Conservation (phyloP, 164 flowering plant species). For the Stephania cephalantha region DNA sequence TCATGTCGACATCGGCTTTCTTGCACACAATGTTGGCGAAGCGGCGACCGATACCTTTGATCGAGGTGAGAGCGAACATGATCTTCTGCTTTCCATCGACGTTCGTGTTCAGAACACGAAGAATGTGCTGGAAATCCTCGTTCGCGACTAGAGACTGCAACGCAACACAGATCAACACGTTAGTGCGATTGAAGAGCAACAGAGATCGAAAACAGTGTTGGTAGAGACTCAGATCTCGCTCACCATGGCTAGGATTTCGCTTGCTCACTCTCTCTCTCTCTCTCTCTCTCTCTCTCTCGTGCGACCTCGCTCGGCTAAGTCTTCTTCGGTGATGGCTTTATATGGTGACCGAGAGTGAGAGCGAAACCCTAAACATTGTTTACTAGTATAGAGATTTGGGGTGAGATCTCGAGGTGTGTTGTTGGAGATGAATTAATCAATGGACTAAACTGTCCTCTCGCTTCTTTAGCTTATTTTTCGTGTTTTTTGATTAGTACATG, state of each 20-base stretch:
- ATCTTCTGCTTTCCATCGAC: slow-evolving; percentile 11
- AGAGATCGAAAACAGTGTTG: background rate
- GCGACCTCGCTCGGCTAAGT: background rate
- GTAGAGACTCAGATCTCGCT: background rate
- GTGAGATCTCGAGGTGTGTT: no score
- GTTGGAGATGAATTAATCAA: no score
- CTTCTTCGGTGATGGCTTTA: background rate
- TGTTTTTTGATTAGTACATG: no score
- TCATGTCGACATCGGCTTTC: slow-evolving; percentile 6
- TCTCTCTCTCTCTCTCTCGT: background rate
- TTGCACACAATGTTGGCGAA: slow-evolving; percentile 10
- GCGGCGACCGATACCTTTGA: slow-evolving; percentile 4
- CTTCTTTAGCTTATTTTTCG: no score
- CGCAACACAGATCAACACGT: background rate
- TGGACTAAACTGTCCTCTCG: no score
- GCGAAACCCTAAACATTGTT: background rate
- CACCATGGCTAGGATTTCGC: background rate
- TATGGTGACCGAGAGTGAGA: background rate
- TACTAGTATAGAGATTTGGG: no score
- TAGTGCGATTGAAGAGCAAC: background rate
- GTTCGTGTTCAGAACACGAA: slow-evolving; percentile 8
- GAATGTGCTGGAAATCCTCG: slow-evolving; percentile 8
- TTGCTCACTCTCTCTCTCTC: background rate
- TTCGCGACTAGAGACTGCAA: slow-evolving; percentile 8
- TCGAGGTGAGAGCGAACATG: slow-evolving; percentile 7